phyloP scores from a whole-genome alignment of 148 eudicot genomes.

The Pharnaceum exiguum region DNA sequence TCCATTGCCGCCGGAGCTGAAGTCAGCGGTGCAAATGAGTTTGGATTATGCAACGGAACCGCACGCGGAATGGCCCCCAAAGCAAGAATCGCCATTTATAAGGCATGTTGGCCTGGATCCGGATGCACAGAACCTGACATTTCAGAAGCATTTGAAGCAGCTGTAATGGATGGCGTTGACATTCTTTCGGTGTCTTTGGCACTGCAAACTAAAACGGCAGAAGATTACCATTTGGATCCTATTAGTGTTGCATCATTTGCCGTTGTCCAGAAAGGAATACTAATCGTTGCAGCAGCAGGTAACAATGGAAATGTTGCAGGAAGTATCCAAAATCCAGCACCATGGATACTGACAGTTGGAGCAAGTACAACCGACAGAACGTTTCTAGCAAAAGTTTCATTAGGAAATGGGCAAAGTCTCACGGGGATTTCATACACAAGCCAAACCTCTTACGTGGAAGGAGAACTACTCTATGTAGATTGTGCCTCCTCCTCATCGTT shows the following conservation, averaged over 20 bases:
- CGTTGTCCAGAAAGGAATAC: conserved; percentile 48
- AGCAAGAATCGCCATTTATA: conserved; percentile 64
- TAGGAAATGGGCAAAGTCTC: conserved; percentile 38
- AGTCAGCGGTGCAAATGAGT: conserved; percentile 45
- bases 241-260: conserved; percentile 54
- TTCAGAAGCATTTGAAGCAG: conserved; percentile 57
- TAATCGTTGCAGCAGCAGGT: conserved; percentile 62
- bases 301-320: conserved; percentile 42
- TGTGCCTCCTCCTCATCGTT: conserved; percentile 23
- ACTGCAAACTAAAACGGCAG: too few relatives aligned
- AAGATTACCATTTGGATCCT: conserved; percentile 36
- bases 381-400: conserved; percentile 32
- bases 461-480: conserved; percentile 12
- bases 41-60: conserved; percentile 59
- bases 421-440: conserved; percentile 21
- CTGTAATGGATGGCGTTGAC: conserved; percentile 60
- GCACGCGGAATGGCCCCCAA: conserved; percentile 62
- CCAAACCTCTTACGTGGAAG: conserved; percentile 9
- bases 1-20: conserved; percentile 57
- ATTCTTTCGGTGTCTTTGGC: conserved; percentile 55
- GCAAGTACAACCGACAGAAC: conserved; percentile 56
- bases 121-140: conserved; percentile 29
- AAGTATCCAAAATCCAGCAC: conserved; percentile 56
- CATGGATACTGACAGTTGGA: conserved; percentile 49
- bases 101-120: conserved; percentile 57